Conservation (phyloP, 148 eudicot genomes). For the Talinum fruticosum region DNA sequence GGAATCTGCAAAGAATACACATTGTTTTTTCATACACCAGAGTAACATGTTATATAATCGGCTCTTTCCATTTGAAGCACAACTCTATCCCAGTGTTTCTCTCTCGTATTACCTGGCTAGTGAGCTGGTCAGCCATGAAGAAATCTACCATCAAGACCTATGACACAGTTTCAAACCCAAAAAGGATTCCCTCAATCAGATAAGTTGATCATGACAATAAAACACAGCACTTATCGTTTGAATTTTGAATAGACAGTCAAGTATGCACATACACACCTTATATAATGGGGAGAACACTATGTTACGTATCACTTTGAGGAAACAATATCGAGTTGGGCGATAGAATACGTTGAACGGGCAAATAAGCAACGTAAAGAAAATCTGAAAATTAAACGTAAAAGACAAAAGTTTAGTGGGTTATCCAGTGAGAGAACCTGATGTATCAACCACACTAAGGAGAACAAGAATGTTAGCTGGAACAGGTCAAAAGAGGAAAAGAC, state of each 20-base stretch:
- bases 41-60: neutral
- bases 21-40: neutral
- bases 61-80: neutral
- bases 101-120: constrained; percentile 73
- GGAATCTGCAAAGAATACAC: constrained; percentile 47
- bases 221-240: neutral
- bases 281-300: constrained; percentile 84
- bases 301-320: constrained; percentile 78
- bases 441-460: neutral
- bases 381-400: constrained; percentile 32
- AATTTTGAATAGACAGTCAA: neutral
- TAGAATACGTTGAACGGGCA: constrained; percentile 78
- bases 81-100: neutral
- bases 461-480: neutral
- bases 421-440: too few relatives aligned
- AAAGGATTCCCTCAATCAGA: constrained; percentile 9
- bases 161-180: constrained; percentile 6
- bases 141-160: constrained; percentile 96
- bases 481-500: neutral
- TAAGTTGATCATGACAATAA: neutral
- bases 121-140: constrained; percentile 98
- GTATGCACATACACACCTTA: constrained; percentile 43
- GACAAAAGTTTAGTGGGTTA: neutral
- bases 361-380: constrained; percentile 45
- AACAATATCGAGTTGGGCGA: constrained; percentile 71